Base-by-base conservation (phyloP, 1,284 basidiomycete species). In the Cystobasidium slooffiae region DNA sequence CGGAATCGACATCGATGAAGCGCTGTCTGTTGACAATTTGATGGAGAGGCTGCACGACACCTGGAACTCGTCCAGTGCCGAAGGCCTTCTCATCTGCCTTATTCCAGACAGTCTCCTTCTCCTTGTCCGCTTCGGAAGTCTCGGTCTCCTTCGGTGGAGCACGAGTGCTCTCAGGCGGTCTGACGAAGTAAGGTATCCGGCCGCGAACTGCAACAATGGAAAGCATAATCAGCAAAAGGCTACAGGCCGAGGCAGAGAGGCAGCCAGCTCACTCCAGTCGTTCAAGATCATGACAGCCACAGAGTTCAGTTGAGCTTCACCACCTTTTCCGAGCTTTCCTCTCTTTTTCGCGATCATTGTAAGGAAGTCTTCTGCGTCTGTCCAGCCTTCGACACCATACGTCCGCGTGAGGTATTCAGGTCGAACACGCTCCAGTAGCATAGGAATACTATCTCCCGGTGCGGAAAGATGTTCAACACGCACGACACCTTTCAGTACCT, bases 401-500 rank as follows among this genome's bases (percentile, higher is more conserved):
- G 96, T 99, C 70, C 94, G 88, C 62, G 91, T 89, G 61, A 99
- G 88, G 84, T 99, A 98, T 76, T 97, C 85, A 8, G 93, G 92
- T 83, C 97, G 91, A 59, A 99, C 92, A 62, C 97, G 90, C 75
- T 87, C 87, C 84, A 99, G 90, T 67, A 99, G 86, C 51, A 89
- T 86, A 16, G 93, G 90, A 78, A 99, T 92, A 82, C 98, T 95
- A 79, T 97, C 94, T 3, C 93, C 92, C 0, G 97, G 97, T 22
- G 90, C 92, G 14, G 93, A 88, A 43, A 99, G 87, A 75, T 96
- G 95, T 84, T 99, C 96, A 37, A 99, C 93, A 77, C 96, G 91
- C 37, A 99, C 90, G 63, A 98, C 96, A 51, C 96, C 97, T 84
- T 99, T 99, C 76, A 99, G 87, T 41, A 99, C 97, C 0, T 91